Evolutionary conservation across 169 alveolate genomes (phyloP), one percentile per base, ranked within the genome.

Genomic region (Plasmodium relictum): DNA sequence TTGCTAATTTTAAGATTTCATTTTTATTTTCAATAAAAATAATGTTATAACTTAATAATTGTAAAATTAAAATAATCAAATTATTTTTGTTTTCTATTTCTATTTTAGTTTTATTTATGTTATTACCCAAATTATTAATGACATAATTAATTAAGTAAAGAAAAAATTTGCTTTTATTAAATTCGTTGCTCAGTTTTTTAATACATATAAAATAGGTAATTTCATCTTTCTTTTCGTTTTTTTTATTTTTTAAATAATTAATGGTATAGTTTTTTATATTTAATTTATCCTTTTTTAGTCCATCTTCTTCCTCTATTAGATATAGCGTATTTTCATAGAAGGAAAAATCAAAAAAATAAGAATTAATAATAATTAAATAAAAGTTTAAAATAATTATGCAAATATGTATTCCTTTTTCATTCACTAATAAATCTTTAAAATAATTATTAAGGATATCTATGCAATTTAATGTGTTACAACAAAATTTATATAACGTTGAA

Each of bases 281-380:
- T 9, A 1, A 37, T 16, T 24, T 41, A 14, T 18, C 24, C 2
- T 62, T 63, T 10, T 20, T 26, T 54, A 7, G 26, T 2, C 31
- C 50, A 5, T 31, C 62, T 14, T 56, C 59, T 41, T 69, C 20
- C n/a, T 83, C 59, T 61, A 69, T 22, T 22, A 37, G 9, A 42
- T 44, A 10, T 6, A 69, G 24, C 8, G 80, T 45, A 26, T 69
- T 83, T 68, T 83, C 45, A 69, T 83, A 83, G 2, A 83, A 61
- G 7, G 91, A 83, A 69, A 83, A 83, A 39, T 83, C 91, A 59
- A 69, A 83, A 45, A 83, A 83, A 58, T 66, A 83, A 0, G 91
- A 14, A 61, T 83, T 83, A 7, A 58, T 54, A 41, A 83, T 56
- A 26, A 44, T 69, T 44, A 83, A 50, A 48, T 83, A 83, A 26